A percentile compares a stretch with the other conserved stretches of the same genome.
phyloP scores from a whole-genome alignment of 345 rosid species.

The Lenwebbia sp. region DNA sequence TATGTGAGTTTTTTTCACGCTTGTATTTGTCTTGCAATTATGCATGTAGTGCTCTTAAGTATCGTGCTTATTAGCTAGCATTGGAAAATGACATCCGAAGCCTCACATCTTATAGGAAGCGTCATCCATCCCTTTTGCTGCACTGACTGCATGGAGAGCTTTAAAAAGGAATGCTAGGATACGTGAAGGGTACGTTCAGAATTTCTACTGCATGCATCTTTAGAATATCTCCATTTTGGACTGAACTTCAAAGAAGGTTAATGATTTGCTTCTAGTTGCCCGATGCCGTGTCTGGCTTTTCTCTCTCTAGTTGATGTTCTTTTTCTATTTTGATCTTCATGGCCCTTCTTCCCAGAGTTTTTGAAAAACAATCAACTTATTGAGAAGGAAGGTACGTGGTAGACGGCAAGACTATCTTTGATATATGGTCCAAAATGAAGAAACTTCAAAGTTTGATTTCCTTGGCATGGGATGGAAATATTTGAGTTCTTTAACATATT shows the following conservation, averaged over 20 bases:
- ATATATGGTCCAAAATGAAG: not conserved
- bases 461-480: not conserved
- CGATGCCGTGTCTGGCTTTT: not conserved
- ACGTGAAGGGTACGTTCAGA: slow-evolving; percentile 53
- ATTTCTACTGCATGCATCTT: not conserved
- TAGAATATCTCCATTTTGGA: not conserved
- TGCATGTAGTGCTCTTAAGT: not conserved
- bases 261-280: not conserved
- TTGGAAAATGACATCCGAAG: not conserved
- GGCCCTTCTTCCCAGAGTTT: not conserved
- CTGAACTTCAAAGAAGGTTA: not conserved
- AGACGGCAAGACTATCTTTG: not conserved
- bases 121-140: slow-evolving; percentile 86
- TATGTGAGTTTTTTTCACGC: not conserved
- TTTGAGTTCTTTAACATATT: not conserved
- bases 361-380: not conserved
- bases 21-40: not conserved
- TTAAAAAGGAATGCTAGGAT: slow-evolving; percentile 76
- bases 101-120: slow-evolving; percentile 52
- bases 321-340: not conserved
- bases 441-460: not conserved
- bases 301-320: not conserved
- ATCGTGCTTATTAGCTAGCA: not conserved
- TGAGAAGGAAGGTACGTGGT: not conserved
- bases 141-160: slow-evolving; percentile 93